phyloP scores from a whole-genome alignment of 78 protist species.

The Dictyostelium firmibasis region DNA sequence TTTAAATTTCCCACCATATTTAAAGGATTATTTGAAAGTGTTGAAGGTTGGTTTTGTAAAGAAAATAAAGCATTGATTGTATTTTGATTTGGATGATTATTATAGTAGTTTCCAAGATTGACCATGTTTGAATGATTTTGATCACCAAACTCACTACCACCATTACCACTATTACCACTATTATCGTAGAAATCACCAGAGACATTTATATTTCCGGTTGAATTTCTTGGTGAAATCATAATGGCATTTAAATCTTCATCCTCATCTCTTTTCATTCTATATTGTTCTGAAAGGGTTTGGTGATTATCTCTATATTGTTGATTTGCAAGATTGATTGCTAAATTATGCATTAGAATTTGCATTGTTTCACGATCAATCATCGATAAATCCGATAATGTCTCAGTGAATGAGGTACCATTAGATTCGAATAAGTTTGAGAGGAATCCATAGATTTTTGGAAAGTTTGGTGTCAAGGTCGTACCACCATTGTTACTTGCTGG shows the following conservation, averaged over 20 bases:
- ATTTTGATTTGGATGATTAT: neutral
- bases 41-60: neutral
- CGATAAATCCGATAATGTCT: conserved; percentile 24
- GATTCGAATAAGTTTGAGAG: conserved; percentile 62
- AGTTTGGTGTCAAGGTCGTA: neutral
- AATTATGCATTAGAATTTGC: conserved; percentile 74
- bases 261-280: neutral
- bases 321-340: conserved; percentile 71
- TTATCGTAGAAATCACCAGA: conserved; percentile 5
- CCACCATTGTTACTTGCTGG: neutral
- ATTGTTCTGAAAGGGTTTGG: conserved; percentile 39
- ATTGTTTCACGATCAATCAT: conserved; percentile 72
- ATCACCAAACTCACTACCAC: neutral
- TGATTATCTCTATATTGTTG: conserved; percentile 70
- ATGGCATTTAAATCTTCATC: conserved; percentile 25
- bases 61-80: neutral
- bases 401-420: conserved; percentile 1
- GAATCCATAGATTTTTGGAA: conserved; percentile 56
- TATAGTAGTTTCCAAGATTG: neutral
- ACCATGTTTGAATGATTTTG: neutral
- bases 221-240: neutral
- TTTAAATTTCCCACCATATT: neutral
- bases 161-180: neutral
- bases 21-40: neutral
- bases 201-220: neutral